These are phyloP conservation scores for Penicillium canescens DNA, from an alignment of 495 filamentous ascomycete species.

Conservation along the genomic window DNA sequence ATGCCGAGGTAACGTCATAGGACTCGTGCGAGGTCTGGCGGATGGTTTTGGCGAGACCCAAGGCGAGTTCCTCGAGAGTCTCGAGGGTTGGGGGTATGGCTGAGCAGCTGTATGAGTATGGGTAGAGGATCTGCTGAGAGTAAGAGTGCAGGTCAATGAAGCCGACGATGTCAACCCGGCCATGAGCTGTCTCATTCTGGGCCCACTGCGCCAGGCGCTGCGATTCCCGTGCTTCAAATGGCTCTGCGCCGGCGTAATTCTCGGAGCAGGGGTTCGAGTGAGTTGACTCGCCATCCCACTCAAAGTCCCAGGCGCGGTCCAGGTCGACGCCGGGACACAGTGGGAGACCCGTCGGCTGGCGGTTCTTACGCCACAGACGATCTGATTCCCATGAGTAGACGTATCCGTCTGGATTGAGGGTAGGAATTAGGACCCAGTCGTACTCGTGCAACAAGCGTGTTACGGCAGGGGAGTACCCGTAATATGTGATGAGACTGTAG, in stretches of 20 bases:
- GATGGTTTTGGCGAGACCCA: slow-evolving; percentile 90
- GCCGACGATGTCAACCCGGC: slow-evolving; percentile 71
- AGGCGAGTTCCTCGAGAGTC: slow-evolving; percentile 84
- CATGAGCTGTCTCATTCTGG: slow-evolving; percentile 72
- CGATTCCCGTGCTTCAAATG: slow-evolving; percentile 85
- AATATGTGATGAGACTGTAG: slow-evolving; percentile 82
- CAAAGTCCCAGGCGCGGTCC: slow-evolving; percentile 80
- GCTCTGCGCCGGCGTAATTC: slow-evolving; percentile 78
- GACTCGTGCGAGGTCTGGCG: slow-evolving; percentile 68
- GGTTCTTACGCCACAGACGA: slow-evolving; percentile 93
- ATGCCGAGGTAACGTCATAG: slow-evolving; percentile 84
- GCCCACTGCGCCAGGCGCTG: slow-evolving; percentile 79
- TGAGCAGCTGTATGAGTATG: slow-evolving; percentile 83
- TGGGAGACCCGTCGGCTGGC: slow-evolving; percentile 77
- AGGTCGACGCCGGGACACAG: slow-evolving; percentile 89
- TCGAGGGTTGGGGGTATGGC: slow-evolving; percentile 80
- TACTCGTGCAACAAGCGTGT: slow-evolving; percentile 77
- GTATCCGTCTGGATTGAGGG: slow-evolving; percentile 91
- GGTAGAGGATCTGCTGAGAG: slow-evolving; percentile 92
- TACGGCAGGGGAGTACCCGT: slow-evolving; percentile 64
- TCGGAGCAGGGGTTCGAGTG: slow-evolving; percentile 87
- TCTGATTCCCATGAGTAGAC: slow-evolving; percentile 91
- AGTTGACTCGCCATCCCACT: slow-evolving; percentile 72
- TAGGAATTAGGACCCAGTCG: slow-evolving; percentile 87
- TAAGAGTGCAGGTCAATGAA: slow-evolving; percentile 95